Evolutionary conservation across 2,329 filamentous ascomycete genomes (phyloP).

Genomic region (Scolecobasidium constrictum): DNA sequence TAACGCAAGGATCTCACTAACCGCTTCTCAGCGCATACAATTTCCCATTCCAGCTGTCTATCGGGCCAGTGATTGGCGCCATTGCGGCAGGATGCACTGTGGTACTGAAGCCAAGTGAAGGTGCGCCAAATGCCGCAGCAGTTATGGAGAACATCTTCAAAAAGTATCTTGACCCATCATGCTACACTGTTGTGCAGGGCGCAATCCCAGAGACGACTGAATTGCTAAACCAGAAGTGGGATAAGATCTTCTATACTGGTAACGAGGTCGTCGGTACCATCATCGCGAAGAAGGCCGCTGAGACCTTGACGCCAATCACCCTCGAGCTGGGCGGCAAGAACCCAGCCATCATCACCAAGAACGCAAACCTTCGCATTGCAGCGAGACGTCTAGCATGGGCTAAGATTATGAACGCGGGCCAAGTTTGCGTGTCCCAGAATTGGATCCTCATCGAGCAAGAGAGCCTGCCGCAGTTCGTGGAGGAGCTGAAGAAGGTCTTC

Average conservation of each 20-base stretch:
- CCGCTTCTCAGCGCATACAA: slow-evolving; percentile 60
- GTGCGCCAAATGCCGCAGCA: slow-evolving; percentile 63
- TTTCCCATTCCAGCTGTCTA: slow-evolving; percentile 73
- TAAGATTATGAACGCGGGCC: slow-evolving; percentile 77
- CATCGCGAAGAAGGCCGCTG: slow-evolving; percentile 41
- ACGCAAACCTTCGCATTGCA: slow-evolving; percentile 68
- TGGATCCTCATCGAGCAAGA: slow-evolving; percentile 76
- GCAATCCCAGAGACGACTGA: slow-evolving; percentile 68
- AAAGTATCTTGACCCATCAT: slow-evolving; percentile 62
- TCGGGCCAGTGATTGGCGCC: slow-evolving; percentile 75
- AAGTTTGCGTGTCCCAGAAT: slow-evolving; percentile 89
- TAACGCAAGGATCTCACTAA: no score
- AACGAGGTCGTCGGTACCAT: slow-evolving; percentile 57
- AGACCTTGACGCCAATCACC: slow-evolving; percentile 62
- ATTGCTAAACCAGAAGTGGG: slow-evolving; percentile 81
- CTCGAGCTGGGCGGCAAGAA: slow-evolving; percentile 89
- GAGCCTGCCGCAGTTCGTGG: slow-evolving; percentile 60
- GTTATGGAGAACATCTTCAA: slow-evolving; percentile 71
- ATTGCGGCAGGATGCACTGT: slow-evolving; percentile 88
- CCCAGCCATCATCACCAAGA: slow-evolving; percentile 81
- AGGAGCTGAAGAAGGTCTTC: slow-evolving; percentile 59
- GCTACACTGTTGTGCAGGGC: slow-evolving; percentile 73
- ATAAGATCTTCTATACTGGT: slow-evolving; percentile 97
- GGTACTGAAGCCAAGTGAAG: slow-evolving; percentile 84
- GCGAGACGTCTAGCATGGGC: slow-evolving; percentile 81